A percentile compares a stretch with the other conserved stretches of the same genome.
phyloP scores from a whole-genome alignment of 345 rosid genomes.

The Luvunga scandens region DNA sequence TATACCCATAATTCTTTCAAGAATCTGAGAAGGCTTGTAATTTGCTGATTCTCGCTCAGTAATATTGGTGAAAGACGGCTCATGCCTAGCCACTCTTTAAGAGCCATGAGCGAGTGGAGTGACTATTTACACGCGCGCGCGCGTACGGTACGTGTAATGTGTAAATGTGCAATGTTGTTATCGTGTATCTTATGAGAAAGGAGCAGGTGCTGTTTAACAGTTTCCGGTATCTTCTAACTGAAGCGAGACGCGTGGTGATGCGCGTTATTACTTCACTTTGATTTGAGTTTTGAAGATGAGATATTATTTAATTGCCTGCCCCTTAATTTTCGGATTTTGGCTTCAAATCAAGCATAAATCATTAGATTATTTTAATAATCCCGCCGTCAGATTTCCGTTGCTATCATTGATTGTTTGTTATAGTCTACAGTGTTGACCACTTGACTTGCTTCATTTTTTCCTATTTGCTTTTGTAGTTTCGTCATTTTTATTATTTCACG shows the following conservation, averaged over 20 bases:
- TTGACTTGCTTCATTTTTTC: background rate
- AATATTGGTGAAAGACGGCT: background rate
- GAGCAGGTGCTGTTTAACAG: slow-evolving; percentile 8
- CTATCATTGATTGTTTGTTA: background rate
- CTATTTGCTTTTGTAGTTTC: no score
- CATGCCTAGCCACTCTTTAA: no score
- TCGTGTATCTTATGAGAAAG: background rate
- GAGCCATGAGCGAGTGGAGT: background rate
- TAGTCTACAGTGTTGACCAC: background rate
- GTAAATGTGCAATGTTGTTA: no score
- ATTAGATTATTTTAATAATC: background rate
- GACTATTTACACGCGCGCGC: no score
- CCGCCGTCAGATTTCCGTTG: background rate
- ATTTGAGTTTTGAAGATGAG: background rate
- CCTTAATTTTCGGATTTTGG: no score
- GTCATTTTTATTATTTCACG: no score
- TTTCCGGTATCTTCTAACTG: slow-evolving; percentile 1
- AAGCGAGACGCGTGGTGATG: background rate
- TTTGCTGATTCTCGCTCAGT: background rate
- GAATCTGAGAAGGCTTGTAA: background rate
- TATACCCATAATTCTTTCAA: no score
- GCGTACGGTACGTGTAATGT: no score
- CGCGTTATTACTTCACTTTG: background rate
- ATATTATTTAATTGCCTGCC: background rate
- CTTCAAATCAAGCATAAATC: no score